Evolutionary conservation across 345 rosid genomes (phyloP).

Genomic region (Pistacia integerrima): DNA sequence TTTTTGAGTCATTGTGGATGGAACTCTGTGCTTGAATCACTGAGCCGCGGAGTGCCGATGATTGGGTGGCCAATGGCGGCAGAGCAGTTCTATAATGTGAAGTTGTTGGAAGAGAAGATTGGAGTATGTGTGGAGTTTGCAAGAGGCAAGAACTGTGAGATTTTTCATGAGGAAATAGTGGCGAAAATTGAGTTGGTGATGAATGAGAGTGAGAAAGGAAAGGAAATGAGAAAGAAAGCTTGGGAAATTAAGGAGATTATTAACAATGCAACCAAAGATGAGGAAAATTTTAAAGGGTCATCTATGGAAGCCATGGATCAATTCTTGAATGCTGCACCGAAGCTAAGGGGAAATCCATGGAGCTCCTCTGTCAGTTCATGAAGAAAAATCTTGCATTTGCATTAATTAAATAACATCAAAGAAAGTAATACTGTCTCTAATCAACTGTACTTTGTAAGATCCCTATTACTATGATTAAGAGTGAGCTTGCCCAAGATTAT

Average conservation of each 20-base stretch:
- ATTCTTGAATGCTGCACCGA: slow-evolving; percentile 33
- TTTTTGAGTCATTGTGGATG: slow-evolving; percentile 46
- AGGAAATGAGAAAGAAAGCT: slow-evolving; percentile 43
- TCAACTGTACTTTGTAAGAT: too few species aligned
- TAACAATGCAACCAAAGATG: slow-evolving; percentile 33
- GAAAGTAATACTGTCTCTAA: too few species aligned
- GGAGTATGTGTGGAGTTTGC: slow-evolving; percentile 37
- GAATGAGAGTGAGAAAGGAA: slow-evolving; percentile 47
- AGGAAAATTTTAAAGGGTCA: slow-evolving; percentile 24
- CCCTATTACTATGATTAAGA: too few species aligned
- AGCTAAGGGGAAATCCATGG: background rate
- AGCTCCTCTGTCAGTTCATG: too few species aligned
- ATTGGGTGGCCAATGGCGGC: slow-evolving; percentile 34
- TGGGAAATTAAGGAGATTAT: slow-evolving; percentile 36
- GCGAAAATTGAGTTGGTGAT: slow-evolving; percentile 52
- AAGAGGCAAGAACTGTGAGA: slow-evolving; percentile 26
- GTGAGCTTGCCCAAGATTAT: too few species aligned
- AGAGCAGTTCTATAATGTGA: slow-evolving; percentile 35
- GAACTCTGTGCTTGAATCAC: slow-evolving; percentile 41
- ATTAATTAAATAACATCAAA: too few species aligned
- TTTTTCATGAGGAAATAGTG: slow-evolving; percentile 35
- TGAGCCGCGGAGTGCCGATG: slow-evolving; percentile 28
- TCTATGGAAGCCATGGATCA: slow-evolving; percentile 40
- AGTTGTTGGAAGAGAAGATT: slow-evolving; percentile 25
- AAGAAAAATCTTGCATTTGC: too few species aligned